Evolutionary conservation across 192 early-diverging fungal species (phyloP), one percentile per base, ranked within the genome.

Genomic region (Backusella australiensis): DNA sequence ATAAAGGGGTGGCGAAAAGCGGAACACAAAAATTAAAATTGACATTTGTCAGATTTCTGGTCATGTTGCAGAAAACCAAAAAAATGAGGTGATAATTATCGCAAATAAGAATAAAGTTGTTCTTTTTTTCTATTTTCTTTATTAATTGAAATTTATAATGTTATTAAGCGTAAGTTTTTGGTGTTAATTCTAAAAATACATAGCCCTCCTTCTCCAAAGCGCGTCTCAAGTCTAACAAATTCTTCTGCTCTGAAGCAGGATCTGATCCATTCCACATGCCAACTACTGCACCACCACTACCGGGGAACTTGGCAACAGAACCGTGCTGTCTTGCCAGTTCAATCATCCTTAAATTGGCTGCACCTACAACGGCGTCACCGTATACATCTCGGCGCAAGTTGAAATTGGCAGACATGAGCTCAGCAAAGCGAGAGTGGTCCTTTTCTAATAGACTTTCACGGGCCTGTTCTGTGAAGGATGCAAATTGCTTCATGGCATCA

Each of bases 331-430:
- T 70, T 15, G 86, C 86, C 3, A 88, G 36, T 21, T 85, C 69
- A 41, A 92, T 82, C 74, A 92, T 89, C 21, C 73, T 68, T 23
- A 90, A 69, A 80, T 86, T 91, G 9, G 34, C 75, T 7, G 67
- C 66, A 56, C 90, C 90, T 35, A 92, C 71, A 14, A 83, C 81
- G 12, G 34, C 72, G 71, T 90, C 89, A 0, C 87, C 86, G 75
- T 86, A 91, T 17, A 87, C 76, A 6, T 71, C 35, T 38, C 86
- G 78, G 32, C 90, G 80, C 3, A 77, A 72, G 21, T 84, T 75
- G 72, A 92, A 92, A 78, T 92, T 92, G 26, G 67, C 41, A 23
- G 86, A 81, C 86, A 92, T 89, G 15, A 90, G 76, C 11, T 80
- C 14, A 23, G 89, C 88, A 75, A 92, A 75, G 19, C 23, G 6